These are phyloP conservation scores for Lepidium aucheri DNA, from an alignment of 345 rosid genomes.

Conservation along the genomic window DNA sequence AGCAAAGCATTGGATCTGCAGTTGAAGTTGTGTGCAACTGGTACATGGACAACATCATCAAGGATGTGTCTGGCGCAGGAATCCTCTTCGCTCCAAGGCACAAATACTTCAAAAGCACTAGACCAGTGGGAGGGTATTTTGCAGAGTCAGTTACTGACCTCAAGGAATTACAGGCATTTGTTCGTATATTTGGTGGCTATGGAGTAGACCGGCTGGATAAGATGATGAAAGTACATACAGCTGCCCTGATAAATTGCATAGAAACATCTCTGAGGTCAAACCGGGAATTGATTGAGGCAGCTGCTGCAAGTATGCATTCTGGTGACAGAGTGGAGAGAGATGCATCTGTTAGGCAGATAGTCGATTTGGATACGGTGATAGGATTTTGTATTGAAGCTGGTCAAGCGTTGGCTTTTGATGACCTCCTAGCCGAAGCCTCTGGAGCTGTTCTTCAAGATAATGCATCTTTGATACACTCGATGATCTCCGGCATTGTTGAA, in stretches of 20 bases:
- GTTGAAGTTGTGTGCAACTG: conserved; percentile 91
- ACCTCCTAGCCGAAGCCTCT: conserved; percentile 89
- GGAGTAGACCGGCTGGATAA: conserved; percentile 87
- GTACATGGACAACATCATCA: conserved; percentile 96
- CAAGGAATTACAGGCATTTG: conserved; percentile 76
- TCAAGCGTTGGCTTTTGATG: conserved; percentile 89
- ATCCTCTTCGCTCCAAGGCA: conserved; percentile 89
- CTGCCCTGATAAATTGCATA: conserved; percentile 89
- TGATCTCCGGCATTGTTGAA: conserved; percentile 65
- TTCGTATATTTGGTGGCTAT: conserved; percentile 86
- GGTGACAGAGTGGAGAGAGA: conserved; percentile 92
- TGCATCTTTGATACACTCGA: conserved; percentile 73
- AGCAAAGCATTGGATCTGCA: conserved; percentile 61
- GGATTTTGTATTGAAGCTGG: conserved; percentile 98
- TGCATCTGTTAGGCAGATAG: conserved; percentile 65
- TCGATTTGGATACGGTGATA: conserved; percentile 86
- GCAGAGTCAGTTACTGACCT: conserved; percentile 96
- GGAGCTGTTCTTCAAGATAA: conserved; percentile 83
- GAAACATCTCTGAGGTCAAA: conserved; percentile 87
- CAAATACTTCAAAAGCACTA: conserved; percentile 88
- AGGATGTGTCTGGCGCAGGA: conserved; percentile 91
- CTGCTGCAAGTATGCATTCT: conserved; percentile 92
- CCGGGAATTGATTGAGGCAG: conserved; percentile 73
- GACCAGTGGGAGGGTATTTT: conserved; percentile 99
- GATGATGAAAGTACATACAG: conserved; percentile 95